A percentile compares a stretch with the other conserved stretches of the same genome.
phyloP scores from a whole-genome alignment of 495 filamentous ascomycete species.

The Monascus purpureus region DNA sequence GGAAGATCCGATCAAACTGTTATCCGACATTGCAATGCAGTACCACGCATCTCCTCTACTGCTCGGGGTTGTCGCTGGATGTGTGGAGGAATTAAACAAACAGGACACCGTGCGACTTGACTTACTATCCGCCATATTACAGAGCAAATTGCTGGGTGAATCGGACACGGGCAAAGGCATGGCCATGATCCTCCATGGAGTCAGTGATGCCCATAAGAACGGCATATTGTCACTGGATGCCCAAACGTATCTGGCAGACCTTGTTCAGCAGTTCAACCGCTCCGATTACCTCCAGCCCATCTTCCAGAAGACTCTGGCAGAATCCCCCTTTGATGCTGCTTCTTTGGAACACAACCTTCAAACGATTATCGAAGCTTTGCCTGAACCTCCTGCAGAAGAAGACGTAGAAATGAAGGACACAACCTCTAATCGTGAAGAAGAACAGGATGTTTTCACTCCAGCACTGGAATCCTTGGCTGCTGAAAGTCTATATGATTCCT shows the following conservation, averaged over 20 bases:
- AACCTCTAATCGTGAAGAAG: conserved; percentile 15
- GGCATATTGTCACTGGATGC: conserved; percentile 30
- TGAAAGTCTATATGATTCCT: conserved; percentile 14
- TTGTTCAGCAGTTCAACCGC: conserved; percentile 47
- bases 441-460: conserved; percentile 24
- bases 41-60: conserved; percentile 59
- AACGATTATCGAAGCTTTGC: conserved; percentile 41
- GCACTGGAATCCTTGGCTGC: conserved; percentile 20
- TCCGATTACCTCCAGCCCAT: conserved; percentile 37
- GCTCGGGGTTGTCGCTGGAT: conserved; percentile 54
- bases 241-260: conserved; percentile 47
- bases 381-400: conserved; percentile 22
- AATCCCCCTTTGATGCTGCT: conserved; percentile 49
- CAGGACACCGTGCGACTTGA: conserved; percentile 41
- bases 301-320: conserved; percentile 43
- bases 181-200: conserved; percentile 41
- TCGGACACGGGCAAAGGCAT: conserved; percentile 46
- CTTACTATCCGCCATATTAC: conserved; percentile 46
- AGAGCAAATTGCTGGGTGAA: conserved; percentile 45
- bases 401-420: conserved; percentile 39
- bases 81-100: conserved; percentile 48
- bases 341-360: conserved; percentile 58
- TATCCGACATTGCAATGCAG: conserved; percentile 47
- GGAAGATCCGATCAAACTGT: conserved; percentile 37
- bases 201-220: conserved; percentile 16